Percentiles rank a stretch among this genome's conserved stretches.
These are phyloP conservation scores for Silene uniflora DNA, from an alignment of 148 eudicot genomes.

Conservation along the genomic window DNA sequence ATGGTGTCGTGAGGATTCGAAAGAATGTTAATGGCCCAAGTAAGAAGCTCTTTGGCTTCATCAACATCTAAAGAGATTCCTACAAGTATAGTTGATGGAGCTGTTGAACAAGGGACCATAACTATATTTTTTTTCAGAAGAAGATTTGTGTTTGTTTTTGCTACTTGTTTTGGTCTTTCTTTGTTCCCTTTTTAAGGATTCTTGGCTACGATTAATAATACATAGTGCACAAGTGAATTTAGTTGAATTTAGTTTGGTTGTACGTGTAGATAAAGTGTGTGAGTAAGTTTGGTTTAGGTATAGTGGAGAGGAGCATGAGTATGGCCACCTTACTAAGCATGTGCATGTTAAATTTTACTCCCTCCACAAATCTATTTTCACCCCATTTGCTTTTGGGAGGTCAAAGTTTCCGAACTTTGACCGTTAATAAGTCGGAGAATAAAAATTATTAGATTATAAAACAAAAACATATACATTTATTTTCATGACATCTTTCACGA, in stretches of 20 bases:
- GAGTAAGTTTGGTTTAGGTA: constrained; percentile 27
- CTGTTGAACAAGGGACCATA: constrained; percentile 32
- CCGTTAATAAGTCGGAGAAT: too few species aligned
- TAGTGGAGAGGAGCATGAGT: constrained; percentile 29
- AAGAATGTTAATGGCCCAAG: constrained; percentile 52
- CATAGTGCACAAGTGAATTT: constrained; percentile 16
- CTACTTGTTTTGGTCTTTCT: not conserved
- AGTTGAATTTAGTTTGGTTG: constrained; percentile 19
- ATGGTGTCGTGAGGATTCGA: constrained; percentile 68
- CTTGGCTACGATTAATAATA: constrained; percentile 19
- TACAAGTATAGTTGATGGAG: constrained; percentile 58
- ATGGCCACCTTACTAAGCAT: constrained; percentile 48
- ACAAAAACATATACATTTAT: too few species aligned
- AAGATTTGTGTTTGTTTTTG: not conserved
- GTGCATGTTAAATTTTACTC: not conserved
- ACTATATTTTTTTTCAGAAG: constrained; percentile 3
- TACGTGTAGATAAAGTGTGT: constrained; percentile 24
- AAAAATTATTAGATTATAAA: too few species aligned
- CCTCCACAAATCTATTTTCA: too few species aligned
- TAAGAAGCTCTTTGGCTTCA: constrained; percentile 48
- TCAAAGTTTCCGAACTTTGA: too few species aligned
- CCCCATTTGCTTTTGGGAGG: too few species aligned
- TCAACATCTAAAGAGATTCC: constrained; percentile 51
- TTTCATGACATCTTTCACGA: too few species aligned
- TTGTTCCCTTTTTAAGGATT: constrained; percentile 9